A percentile compares a stretch with the other conserved stretches of the same genome.
Conservation (phyloP, 2,329 filamentous ascomycete genomes). For the Bisporella sp. region DNA sequence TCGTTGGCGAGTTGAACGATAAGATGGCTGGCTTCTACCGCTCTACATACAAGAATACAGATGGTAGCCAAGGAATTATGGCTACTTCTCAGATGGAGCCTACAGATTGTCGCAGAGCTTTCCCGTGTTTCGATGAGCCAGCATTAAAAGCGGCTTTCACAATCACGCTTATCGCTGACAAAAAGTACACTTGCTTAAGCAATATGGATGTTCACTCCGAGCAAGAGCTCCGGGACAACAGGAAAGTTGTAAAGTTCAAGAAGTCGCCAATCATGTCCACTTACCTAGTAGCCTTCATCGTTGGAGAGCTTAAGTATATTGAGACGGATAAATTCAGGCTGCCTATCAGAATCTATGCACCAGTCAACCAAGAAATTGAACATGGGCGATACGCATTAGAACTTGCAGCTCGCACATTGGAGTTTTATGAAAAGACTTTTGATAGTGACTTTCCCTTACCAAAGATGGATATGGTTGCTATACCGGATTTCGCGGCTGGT, state of each 20-base stretch:
- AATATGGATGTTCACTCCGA: slow-evolving; percentile 93
- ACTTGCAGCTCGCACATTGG: slow-evolving; percentile 80
- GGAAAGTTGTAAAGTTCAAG: slow-evolving; percentile 88
- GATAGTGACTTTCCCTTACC: slow-evolving; percentile 79
- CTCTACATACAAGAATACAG: slow-evolving; percentile 79
- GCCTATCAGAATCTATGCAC: slow-evolving; percentile 89
- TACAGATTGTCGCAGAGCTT: slow-evolving; percentile 85
- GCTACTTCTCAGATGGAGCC: slow-evolving; percentile 98
- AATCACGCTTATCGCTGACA: slow-evolving; percentile 83
- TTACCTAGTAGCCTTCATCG: slow-evolving; percentile 88
- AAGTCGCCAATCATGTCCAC: slow-evolving; percentile 92
- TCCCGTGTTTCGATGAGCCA: slow-evolving; percentile 96
- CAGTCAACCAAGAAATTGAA: slow-evolving; percentile 81
- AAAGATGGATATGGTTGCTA: slow-evolving; percentile 95
- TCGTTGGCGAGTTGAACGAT: slow-evolving; percentile 76
- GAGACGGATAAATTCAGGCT: slow-evolving; percentile 89
- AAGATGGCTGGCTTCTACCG: slow-evolving; percentile 98
- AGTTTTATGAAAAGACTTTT: slow-evolving; percentile 94
- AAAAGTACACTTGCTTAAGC: slow-evolving; percentile 83
- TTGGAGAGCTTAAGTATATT: slow-evolving; percentile 89
- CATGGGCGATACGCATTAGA: slow-evolving; percentile 87
- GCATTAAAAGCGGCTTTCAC: slow-evolving; percentile 90
- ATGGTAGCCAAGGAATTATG: slow-evolving; percentile 74
- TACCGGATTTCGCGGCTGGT: slow-evolving; percentile 87
- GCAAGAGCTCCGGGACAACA: slow-evolving; percentile 61